A percentile compares a stretch with the other conserved stretches of the same genome.
phyloP scores from a whole-genome alignment of 257 asterid genomes.

The Fraxinus excelsior region DNA sequence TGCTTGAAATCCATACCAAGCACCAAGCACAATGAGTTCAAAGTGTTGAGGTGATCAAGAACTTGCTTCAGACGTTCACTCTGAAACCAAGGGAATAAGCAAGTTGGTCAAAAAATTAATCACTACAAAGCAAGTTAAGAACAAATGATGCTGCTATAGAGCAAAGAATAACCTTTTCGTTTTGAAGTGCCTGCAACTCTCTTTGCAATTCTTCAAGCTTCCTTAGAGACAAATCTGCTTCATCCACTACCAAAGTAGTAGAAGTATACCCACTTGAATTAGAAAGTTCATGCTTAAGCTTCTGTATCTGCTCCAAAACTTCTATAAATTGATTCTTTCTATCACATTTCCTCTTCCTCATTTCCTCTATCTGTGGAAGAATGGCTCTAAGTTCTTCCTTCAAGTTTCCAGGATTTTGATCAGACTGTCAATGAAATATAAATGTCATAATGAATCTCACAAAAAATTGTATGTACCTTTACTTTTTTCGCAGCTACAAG shows the following conservation, averaged over 20 bases:
- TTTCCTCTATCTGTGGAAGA: constrained; percentile 86
- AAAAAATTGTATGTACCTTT: not conserved
- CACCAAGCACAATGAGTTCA: constrained; percentile 77
- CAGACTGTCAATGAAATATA: constrained; percentile 47
- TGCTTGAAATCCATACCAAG: constrained; percentile 86
- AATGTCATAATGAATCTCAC: not conserved
- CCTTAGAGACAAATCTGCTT: constrained; percentile 76
- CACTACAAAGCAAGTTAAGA: not conserved
- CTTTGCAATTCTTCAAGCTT: constrained; percentile 77
- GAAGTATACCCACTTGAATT: constrained; percentile 35
- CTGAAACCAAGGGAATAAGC: constrained; percentile 50
- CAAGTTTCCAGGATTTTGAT: constrained; percentile 72
- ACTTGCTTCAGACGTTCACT: constrained; percentile 83
- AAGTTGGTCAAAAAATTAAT: constrained; percentile 20
- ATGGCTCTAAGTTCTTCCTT: constrained; percentile 78
- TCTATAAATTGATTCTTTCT: constrained; percentile 69
- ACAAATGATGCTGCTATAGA: constrained; percentile 10
- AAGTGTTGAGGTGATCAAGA: constrained; percentile 59
- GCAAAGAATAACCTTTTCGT: constrained; percentile 64
- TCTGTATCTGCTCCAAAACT: constrained; percentile 63
- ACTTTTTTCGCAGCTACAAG: not conserved
- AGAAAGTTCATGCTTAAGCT: constrained; percentile 62
- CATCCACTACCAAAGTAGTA: constrained; percentile 50
- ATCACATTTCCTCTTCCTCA: constrained; percentile 77
- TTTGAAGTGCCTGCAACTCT: constrained; percentile 76